Conservation (phyloP, 371 early-diverging fungal species). For the Modicella reniformis region DNA sequence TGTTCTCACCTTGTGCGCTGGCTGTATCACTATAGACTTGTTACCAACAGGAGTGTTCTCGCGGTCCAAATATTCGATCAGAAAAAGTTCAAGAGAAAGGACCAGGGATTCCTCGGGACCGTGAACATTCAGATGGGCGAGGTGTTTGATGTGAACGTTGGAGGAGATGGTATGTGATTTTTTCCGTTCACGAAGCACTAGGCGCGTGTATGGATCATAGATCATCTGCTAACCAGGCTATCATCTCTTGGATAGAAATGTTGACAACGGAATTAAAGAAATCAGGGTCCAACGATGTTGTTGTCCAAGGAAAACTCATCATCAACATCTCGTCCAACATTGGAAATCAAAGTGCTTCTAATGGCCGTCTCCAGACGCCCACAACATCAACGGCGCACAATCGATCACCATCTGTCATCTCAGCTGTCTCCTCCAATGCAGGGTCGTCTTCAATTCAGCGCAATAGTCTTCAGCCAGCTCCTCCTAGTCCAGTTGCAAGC, state of each 20-base stretch:
- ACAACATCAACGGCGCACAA: slow-evolving; percentile 35
- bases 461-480: slow-evolving; percentile 21
- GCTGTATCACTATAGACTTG: slow-evolving; percentile 59
- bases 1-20: slow-evolving; percentile 26
- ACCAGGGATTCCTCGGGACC: slow-evolving; percentile 95
- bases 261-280: slow-evolving; percentile 87
- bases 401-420: slow-evolving; percentile 36
- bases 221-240: slow-evolving; percentile 5
- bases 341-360: slow-evolving; percentile 56
- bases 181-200: background rate
- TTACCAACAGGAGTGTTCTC: slow-evolving; percentile 80
- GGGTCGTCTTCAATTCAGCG: slow-evolving; percentile 37
- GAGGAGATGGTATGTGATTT: slow-evolving; percentile 76
- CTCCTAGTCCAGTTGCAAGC: slow-evolving; percentile 9
- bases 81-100: slow-evolving; percentile 91
- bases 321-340: slow-evolving; percentile 76
- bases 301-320: slow-evolving; percentile 83
- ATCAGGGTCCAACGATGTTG: slow-evolving; percentile 81
- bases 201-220: background rate
- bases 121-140: slow-evolving; percentile 85
- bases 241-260: slow-evolving; percentile 73
- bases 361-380: slow-evolving; percentile 56
- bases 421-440: slow-evolving; percentile 36
- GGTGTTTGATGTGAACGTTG: slow-evolving; percentile 79
- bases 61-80: slow-evolving; percentile 97